Conservation (phyloP, 2,329 filamentous ascomycete genomes). For the Aspergillus sp. region DNA sequence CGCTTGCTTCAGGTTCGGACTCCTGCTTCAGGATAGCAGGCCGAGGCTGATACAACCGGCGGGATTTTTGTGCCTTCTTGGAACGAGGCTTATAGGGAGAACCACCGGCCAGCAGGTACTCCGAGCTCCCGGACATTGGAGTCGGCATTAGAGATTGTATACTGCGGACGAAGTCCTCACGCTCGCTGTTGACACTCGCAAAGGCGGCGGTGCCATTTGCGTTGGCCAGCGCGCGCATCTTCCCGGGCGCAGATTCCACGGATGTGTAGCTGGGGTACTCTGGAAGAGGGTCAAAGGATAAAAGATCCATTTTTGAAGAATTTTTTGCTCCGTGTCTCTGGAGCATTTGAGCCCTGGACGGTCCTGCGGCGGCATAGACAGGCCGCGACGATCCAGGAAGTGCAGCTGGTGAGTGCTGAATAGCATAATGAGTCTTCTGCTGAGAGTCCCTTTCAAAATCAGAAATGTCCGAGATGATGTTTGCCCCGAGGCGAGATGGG, state of each 20-base stretch:
- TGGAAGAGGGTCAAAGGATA: constrained; percentile 23
- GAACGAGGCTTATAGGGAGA: constrained; percentile 10
- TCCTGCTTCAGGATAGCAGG: constrained; percentile 5
- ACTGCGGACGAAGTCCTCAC: constrained; percentile 23
- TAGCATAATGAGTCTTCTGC: constrained; percentile 15
- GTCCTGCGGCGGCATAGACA: constrained; percentile 6
- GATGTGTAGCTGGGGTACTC: constrained; percentile 22
- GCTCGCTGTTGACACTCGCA: constrained; percentile 18
- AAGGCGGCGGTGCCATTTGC: constrained; percentile 13
- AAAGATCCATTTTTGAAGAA: constrained; percentile 24
- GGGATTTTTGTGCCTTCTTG: constrained; percentile 23
- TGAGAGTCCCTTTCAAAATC: constrained; percentile 16
- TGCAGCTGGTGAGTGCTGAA: constrained; percentile 12
- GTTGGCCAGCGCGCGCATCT: background rate
- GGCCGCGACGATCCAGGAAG: constrained; percentile 13
- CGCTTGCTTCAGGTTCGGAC: constrained; percentile 4
- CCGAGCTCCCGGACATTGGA: constrained; percentile 8
- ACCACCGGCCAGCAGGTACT: constrained; percentile 10
- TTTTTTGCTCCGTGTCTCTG: constrained; percentile 20
- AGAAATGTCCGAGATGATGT: constrained; percentile 11
- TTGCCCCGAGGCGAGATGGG: constrained; percentile 18
- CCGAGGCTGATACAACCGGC: constrained; percentile 26
- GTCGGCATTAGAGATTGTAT: constrained; percentile 24
- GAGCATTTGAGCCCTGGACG: constrained; percentile 9
- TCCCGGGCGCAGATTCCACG: constrained; percentile 6